These are phyloP conservation scores for Cymbopogon flexuosus DNA, from an alignment of 202 grass and related monocot species.

Conservation along the genomic window DNA sequence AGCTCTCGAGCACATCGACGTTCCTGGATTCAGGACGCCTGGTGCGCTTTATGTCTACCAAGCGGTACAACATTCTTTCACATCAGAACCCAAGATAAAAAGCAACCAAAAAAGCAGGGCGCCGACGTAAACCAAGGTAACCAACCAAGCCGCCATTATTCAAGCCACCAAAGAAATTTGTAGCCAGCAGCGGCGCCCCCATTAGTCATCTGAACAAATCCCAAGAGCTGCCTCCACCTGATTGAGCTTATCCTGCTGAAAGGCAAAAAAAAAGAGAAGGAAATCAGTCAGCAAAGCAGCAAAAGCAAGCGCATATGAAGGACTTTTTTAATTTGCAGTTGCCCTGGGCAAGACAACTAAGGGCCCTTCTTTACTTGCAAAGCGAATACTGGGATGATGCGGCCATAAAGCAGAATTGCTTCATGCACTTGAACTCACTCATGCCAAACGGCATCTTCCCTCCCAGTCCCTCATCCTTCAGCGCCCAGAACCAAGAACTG, in stretches of 20 bases:
- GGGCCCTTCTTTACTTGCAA: slow-evolving; percentile 43
- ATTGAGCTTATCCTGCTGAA: slow-evolving; percentile 46
- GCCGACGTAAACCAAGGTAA: slow-evolving; percentile 2
- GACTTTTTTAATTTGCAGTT: slow-evolving; percentile 19
- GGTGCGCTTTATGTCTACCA: slow-evolving; percentile 10
- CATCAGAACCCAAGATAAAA: neutral
- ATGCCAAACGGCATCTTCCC: neutral
- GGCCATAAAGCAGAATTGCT: slow-evolving; percentile 33
- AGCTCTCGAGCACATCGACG: neutral
- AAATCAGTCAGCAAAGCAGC: slow-evolving; percentile 2
- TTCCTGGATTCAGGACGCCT: slow-evolving; percentile 8
- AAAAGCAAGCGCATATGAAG: slow-evolving; percentile 31
- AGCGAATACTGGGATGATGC: slow-evolving; percentile 25
- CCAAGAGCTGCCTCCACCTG: neutral
- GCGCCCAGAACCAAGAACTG: slow-evolving; percentile 9
- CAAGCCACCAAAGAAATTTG: neutral
- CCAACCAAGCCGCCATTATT: neutral
- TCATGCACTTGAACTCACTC: slow-evolving; percentile 9
- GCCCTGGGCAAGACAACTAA: slow-evolving; percentile 33
- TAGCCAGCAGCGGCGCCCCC: neutral
- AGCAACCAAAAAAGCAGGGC: neutral
- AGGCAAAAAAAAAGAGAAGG: neutral
- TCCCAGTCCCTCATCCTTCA: neutral
- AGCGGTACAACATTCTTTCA: slow-evolving; percentile 12
- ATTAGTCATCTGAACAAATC: slow-evolving; percentile 21